Evolutionary conservation across 441 rosid genomes (phyloP).

Genomic region (Euphorbia schlechtendalii): DNA sequence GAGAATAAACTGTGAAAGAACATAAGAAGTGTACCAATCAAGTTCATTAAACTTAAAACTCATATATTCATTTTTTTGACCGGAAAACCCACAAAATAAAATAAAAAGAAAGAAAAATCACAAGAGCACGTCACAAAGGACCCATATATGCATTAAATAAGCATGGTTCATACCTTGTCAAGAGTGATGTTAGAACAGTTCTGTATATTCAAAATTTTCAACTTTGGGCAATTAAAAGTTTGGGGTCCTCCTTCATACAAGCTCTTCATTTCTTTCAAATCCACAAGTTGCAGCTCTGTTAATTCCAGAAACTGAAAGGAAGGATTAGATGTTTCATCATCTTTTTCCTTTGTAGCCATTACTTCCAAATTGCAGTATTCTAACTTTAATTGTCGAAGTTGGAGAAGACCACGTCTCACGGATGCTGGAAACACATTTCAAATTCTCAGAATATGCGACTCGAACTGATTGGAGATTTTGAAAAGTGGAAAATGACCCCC

Average conservation of each 20-base stretch:
- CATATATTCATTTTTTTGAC: no score
- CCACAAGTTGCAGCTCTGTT: not conserved
- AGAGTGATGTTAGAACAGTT: no score
- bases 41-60: no score
- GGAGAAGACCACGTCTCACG: no score
- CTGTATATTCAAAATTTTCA: not conserved
- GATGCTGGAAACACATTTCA: conserved; percentile 23
- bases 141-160: no score
- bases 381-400: conserved; percentile 8
- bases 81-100: no score
- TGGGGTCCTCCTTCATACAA: conserved; percentile 11
- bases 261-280: not conserved
- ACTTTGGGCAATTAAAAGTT: not conserved
- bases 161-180: no score
- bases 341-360: conserved; percentile 12
- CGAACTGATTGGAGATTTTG: conserved; percentile 3
- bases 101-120: no score
- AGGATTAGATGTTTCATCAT: no score
- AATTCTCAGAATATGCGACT: not conserved
- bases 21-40: no score
- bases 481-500: conserved; percentile 13
- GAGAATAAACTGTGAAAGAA: not conserved
- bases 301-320: conserved; percentile 3
- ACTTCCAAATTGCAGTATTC: conserved; percentile 9
- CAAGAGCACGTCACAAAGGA: no score